phyloP scores from a whole-genome alignment of 768 basidiomycete species.

The Mycena galopus region DNA sequence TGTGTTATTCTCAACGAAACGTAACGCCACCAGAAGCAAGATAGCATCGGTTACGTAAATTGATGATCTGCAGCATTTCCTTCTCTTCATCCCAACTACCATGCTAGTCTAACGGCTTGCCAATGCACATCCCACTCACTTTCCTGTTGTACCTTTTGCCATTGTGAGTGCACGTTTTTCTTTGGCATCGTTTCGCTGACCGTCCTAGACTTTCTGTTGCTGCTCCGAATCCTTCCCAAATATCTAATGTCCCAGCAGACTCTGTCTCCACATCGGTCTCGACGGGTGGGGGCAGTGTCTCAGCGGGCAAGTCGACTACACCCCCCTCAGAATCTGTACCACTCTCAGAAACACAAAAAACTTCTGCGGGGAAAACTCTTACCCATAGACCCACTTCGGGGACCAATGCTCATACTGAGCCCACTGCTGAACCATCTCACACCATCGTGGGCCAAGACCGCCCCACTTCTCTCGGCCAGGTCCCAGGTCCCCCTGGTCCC shows the following conservation, averaged over 20 bases:
- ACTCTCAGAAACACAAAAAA: not conserved
- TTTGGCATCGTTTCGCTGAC: not conserved
- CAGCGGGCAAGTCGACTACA: no score
- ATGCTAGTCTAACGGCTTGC: not conserved
- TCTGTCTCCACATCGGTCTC: not conserved
- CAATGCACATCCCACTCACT: constrained; percentile 15
- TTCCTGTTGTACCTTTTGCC: constrained; percentile 9
- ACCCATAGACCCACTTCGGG: constrained; percentile 25
- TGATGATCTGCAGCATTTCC: not conserved
- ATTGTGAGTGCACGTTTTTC: not conserved
- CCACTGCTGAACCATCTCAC: not conserved
- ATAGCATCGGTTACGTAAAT: no score
- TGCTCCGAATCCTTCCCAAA: not conserved
- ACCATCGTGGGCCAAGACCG: not conserved
- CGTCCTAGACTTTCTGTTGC: constrained; percentile 21
- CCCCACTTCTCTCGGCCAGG: not conserved
- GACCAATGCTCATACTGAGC: no score
- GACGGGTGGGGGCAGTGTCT: not conserved
- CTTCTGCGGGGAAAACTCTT: not conserved
- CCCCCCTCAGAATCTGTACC: not conserved
- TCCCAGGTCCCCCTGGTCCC: constrained; percentile 13
- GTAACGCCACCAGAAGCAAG: no score
- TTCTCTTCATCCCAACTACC: constrained; percentile 10
- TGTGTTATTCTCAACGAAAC: no score
- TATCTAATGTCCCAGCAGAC: not conserved